Base-by-base conservation (phyloP, 345 rosid species). In the Eucalyptus pumila region DNA sequence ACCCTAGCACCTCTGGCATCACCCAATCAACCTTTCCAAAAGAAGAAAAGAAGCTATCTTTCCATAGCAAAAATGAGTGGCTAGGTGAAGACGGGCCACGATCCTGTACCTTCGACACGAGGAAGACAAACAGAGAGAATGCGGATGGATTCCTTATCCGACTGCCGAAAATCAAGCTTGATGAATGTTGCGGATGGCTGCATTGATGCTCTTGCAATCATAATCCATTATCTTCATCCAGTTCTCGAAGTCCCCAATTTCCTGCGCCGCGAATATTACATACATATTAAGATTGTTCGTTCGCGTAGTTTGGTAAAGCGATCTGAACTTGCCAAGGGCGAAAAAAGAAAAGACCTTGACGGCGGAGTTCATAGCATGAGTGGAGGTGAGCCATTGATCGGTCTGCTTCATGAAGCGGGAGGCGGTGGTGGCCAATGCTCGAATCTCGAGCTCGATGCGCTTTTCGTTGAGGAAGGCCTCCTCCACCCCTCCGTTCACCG, bases 201-300 rank as follows among this genome's bases (percentile, higher is more conserved):
- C 91, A 87, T 90, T 96, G 88, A 97, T 95, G 92, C 95, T 95
- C 90, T 94, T 96, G 69, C 98, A 95, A 89, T 96, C 99, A 89
- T 92, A 95, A 90, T 97, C 98, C 99, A 97, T 97, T 11, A 94
- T 95, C 98, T 93, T 97, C 97, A 97, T 96, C 99, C 98, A 97
- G 91, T 97, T 97, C 95, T 97, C 99, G 89, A 97, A 95, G 93
- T 97, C 99, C 86, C 99, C 99, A 81, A 97, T 96, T 91, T 96
- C 99, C 99, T 96, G 89, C n/a, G 14, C 72, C 27, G 16, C 23
- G 52, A 51, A 45, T 86, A 34, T 72, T 30, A 2, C 13, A 1
- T 1, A 30, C 85, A 50, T 76, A 2, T 34, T 15, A 24, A 30
- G 49, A 16, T 21, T 2, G 30, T 51, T 30, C 47, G 7, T 4